Evolutionary conservation across 2,329 filamentous ascomycete genomes (phyloP), one percentile per base, ranked within the genome.

Genomic region (Xylaria hypoxylon): DNA sequence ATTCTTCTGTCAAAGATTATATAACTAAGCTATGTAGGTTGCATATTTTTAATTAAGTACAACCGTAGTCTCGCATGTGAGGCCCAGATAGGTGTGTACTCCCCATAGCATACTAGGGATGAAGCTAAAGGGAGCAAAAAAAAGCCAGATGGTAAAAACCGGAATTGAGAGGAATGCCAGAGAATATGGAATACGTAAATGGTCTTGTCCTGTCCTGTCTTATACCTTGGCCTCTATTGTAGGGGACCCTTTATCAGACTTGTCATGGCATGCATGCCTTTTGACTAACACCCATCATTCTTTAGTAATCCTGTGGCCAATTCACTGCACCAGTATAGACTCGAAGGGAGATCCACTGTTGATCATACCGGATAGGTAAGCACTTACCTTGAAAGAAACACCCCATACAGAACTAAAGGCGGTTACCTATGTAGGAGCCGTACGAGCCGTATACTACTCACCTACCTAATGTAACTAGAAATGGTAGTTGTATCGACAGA

Each of bases 251-350:
- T 31, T 35, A 44, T 28, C 28, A 38, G 44, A 42, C 35, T 48
- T 17, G 33, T 56, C 44, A 28, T 48, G 45, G 48, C 28, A 22
- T 33, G 24, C 35, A 62, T 61, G 58, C 50, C 48, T 47, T 47
- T 47, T 17, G 31, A 51, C 51, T 31, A 42, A 44, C 59, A 38
- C 38, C n/a, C 42, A 40, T 8, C 45, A 58, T 48, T 62, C 31
- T 65, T 62, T 65, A 66, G 59, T 66, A 58, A 59, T 63, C 38
- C 2, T 22, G 33, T 35, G 52, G 53, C 59, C 64, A 66, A 59
- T 53, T 35, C 64, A 66, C 26, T 31, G 28, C 59, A 56, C 59
- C 59, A 50, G 51, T 31, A 40, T 24, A 58, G 56, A 58, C 40
- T 42, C 2, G 24, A 55, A 13, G 47, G 6, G 35, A 42, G 52